These are phyloP conservation scores for California macrophylla DNA, from an alignment of 441 rosid species.

Conservation along the genomic window DNA sequence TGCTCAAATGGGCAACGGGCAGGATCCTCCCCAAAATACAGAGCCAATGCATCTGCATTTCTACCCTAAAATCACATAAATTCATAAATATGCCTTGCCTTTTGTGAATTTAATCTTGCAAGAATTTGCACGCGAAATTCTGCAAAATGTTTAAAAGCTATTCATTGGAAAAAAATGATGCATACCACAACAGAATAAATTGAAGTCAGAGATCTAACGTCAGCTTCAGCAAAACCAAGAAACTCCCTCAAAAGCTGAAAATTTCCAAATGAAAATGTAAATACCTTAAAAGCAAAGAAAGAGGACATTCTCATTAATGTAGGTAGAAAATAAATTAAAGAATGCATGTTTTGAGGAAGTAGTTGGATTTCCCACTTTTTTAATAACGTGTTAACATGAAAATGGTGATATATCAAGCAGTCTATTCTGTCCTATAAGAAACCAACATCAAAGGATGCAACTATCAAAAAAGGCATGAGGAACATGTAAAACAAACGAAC, in stretches of 20 bases:
- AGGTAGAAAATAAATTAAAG: background rate
- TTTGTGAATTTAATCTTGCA: slow-evolving; percentile 2
- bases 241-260: slow-evolving; percentile 47
- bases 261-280: slow-evolving; percentile 9
- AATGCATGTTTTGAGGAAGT: background rate
- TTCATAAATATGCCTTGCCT: slow-evolving; percentile 16
- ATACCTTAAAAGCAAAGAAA: background rate
- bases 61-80: slow-evolving; percentile 44
- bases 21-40: slow-evolving; percentile 71
- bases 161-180: background rate
- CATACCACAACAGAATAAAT: slow-evolving; percentile 61
- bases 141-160: background rate
- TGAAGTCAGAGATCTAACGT: slow-evolving; percentile 52
- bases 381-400: too few species aligned
- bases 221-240: slow-evolving; percentile 58
- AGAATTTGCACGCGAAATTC: background rate
- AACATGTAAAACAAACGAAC: background rate
- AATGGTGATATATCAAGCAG: too few species aligned
- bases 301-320: background rate
- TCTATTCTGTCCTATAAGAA: too few species aligned
- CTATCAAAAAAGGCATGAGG: too few species aligned
- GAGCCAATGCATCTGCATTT: slow-evolving; percentile 56
- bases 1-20: slow-evolving; percentile 69
- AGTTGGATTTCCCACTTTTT: background rate
- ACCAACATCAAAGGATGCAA: too few species aligned